Evolutionary conservation across 257 asterid genomes (phyloP), one percentile per base, ranked within the genome.

Genomic region (Solanum acaule): DNA sequence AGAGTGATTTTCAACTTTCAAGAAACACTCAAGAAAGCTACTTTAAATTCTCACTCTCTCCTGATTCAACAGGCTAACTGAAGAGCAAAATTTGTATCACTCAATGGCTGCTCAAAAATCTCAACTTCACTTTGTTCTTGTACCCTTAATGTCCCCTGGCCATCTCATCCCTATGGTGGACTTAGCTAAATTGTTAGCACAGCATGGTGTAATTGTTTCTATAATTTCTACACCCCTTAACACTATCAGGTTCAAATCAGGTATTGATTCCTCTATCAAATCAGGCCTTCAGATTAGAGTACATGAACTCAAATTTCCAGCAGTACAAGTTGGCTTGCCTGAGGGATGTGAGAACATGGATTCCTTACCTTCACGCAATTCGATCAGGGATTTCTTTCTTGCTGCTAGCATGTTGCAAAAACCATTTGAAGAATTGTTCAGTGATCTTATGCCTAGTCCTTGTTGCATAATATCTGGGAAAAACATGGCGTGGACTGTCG

Each of bases 131-230:
- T 93, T 94, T 59, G 94, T 95, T 18, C 90, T 95, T 3, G 86
- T 94, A n/a, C 98, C 98, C 29, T 70, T 94, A 46, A 90, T 94
- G 79, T 94, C 98, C 27, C 98, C 93, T 22, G 98, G 98, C 88
- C 98, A 94, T 89, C 89, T 95, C 89, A 93, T 94, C 23, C 98
- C 98, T 2, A 95, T 94, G 98, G 91, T 94, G 27, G 98, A 95
- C 93, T 92, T 95, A 49, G 96, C 98, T 88, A 93, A 92, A 88
- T 29, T 94, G 33, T 46, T 95, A 9, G 94, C 98, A 23, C 71
- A 87, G 2, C 93, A 89, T 14, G 90, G 93, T 42, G 85, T 82
- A 14, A 81, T 38, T 46, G 88, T 88, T 5, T 88, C 94, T 23
- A 87, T 93, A 75, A 49, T 93, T 67, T 89, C 91, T n/a, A 94